phyloP scores from a whole-genome alignment of 1,284 basidiomycete species.

The Lignosus rhinocerotis region DNA sequence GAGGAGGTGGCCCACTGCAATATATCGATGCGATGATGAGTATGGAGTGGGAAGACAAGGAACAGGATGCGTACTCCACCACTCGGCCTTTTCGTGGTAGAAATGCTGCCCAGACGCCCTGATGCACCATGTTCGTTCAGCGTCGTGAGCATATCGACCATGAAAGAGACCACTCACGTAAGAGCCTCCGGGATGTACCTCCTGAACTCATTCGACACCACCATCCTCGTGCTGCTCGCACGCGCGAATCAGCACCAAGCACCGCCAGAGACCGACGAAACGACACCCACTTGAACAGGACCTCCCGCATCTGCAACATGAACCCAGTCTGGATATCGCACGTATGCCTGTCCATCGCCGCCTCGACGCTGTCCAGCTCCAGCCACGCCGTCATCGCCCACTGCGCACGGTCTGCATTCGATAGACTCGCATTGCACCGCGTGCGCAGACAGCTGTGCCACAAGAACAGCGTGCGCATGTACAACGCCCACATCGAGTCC shows the following conservation, averaged over 20 bases:
- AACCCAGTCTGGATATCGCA: conserved; percentile 67
- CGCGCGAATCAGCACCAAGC: conserved; percentile 43
- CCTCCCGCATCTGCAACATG: conserved; percentile 70
- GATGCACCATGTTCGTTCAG: neutral
- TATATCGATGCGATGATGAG: neutral
- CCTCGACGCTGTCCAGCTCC: conserved; percentile 68
- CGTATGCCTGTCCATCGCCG: conserved; percentile 59
- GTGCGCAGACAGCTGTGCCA: conserved; percentile 70
- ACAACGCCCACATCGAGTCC: conserved; percentile 70
- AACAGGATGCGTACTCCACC: conserved; percentile 60
- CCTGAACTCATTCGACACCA: conserved; percentile 68
- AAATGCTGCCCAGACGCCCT: conserved; percentile 54
- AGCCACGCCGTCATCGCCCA: conserved; percentile 70
- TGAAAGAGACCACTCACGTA: conserved; percentile 41
- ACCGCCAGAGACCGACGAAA: neutral
- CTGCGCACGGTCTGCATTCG: conserved; percentile 53
- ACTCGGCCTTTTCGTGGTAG: conserved; percentile 62
- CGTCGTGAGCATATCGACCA: too few relatives aligned
- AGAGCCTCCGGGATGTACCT: conserved; percentile 61
- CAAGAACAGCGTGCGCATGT: conserved; percentile 67
- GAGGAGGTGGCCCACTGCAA: conserved; percentile 13
- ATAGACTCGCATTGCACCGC: conserved; percentile 42
- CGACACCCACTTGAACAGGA: conserved; percentile 71
- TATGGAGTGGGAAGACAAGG: neutral
- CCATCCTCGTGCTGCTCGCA: conserved; percentile 59